A percentile compares a stretch with the other conserved stretches of the same genome.
Evolutionary conservation across 208 protist genomes (phyloP).

Genomic region (Balamuthia mandrillaris): DNA sequence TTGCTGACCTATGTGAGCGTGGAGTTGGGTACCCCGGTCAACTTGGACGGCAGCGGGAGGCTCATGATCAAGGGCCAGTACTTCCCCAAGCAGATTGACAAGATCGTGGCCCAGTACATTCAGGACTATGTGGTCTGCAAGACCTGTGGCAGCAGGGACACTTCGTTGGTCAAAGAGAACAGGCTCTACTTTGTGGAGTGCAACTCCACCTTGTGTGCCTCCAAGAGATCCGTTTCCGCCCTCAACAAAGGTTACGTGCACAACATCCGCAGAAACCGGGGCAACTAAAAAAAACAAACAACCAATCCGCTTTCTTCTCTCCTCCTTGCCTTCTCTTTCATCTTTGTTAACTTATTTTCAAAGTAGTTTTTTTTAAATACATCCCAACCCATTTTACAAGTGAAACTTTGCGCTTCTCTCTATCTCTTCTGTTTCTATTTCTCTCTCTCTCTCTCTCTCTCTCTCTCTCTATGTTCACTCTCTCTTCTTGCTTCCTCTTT

Average conservation of each 20-base stretch:
- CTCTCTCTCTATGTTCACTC: too few relatives aligned
- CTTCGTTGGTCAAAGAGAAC: constrained; percentile 59
- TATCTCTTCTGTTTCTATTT: too few relatives aligned
- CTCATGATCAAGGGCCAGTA: constrained; percentile 75
- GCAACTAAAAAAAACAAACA: neutral
- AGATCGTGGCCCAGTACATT: constrained; percentile 72
- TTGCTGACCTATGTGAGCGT: constrained; percentile 69
- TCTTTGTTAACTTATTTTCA: neutral
- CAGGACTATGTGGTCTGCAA: constrained; percentile 73
- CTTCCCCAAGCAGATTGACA: constrained; percentile 72
- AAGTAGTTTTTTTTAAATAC: too few relatives aligned
- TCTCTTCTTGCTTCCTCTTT: too few relatives aligned
- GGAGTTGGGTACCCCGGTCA: constrained; percentile 72
- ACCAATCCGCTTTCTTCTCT: neutral
- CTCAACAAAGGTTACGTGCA: constrained; percentile 40
- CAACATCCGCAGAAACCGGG: constrained; percentile 34
- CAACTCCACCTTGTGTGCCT: constrained; percentile 4
- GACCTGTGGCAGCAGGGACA: constrained; percentile 71
- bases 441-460: too few relatives aligned
- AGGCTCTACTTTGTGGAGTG: constrained; percentile 15
- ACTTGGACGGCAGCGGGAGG: constrained; percentile 69
- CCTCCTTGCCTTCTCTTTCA: neutral
- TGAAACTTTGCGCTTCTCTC: too few relatives aligned
- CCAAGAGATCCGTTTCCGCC: neutral
- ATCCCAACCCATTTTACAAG: too few relatives aligned